Conservation (phyloP, 169 alveolate species). For the Cryptosporidium tyzzeri region DNA sequence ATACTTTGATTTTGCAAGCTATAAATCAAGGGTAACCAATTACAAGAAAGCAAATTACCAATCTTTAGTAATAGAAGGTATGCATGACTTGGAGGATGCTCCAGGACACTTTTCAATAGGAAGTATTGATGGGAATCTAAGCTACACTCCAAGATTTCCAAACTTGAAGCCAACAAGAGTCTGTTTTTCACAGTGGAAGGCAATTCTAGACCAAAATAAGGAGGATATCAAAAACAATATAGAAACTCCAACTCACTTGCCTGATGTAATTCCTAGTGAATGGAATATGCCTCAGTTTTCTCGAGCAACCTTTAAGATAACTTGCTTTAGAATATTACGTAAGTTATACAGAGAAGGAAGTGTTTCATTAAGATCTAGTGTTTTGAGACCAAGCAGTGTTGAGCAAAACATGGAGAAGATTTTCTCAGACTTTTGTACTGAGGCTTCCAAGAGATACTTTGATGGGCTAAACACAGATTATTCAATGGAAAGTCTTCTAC, state of each 20-base stretch:
- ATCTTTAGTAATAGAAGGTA: constrained; percentile 31
- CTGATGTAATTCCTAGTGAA: constrained; percentile 65
- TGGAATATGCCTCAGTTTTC: constrained; percentile 77
- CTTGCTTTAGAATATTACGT: constrained; percentile 56
- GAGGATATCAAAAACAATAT: constrained; percentile 60
- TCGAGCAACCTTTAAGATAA: constrained; percentile 59
- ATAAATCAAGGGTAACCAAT: constrained; percentile 51
- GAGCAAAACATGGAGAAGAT: constrained; percentile 63
- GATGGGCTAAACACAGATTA: constrained; percentile 37
- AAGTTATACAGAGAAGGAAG: constrained; percentile 51
- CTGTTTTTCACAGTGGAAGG: constrained; percentile 53
- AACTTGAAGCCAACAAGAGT: constrained; percentile 50
- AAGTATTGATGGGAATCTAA: constrained; percentile 28
- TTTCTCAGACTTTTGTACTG: constrained; percentile 39
- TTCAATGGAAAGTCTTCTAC: constrained; percentile 28
- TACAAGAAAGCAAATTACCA: constrained; percentile 39
- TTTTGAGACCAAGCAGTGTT: not conserved
- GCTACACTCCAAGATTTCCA: constrained; percentile 72
- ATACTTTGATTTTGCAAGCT: constrained; percentile 49
- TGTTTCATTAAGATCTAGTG: constrained; percentile 36
- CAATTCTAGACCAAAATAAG: constrained; percentile 61
- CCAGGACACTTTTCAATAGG: constrained; percentile 72
- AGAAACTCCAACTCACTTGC: constrained; percentile 71
- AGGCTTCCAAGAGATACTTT: constrained; percentile 48
- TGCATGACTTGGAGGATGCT: constrained; percentile 32